Evolutionary conservation across 2,329 filamentous ascomycete species (phyloP), one percentile per base, ranked within the genome.

Genomic region (Thielaviopsis ethacetica): DNA sequence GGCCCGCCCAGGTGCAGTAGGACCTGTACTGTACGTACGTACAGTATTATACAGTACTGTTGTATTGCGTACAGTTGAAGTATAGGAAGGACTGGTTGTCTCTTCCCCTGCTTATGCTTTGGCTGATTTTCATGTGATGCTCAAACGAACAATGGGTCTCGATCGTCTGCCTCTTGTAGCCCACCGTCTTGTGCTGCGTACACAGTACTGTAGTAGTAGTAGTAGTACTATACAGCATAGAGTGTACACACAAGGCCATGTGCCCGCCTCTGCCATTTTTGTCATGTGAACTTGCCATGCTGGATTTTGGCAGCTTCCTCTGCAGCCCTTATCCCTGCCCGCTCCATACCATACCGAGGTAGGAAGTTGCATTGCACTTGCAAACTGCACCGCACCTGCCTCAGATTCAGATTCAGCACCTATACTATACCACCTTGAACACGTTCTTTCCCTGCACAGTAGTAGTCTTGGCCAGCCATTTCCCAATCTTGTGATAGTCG

Each of bases 51-150:
- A n/a, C n/a, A n/a, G n/a, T n/a, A n/a, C n/a, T n/a, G n/a, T n/a
- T n/a, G n/a, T n/a, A n/a, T n/a, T n/a, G n/a, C n/a, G n/a, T n/a
- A n/a, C n/a, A n/a, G n/a, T n/a, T n/a, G n/a, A n/a, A n/a, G n/a
- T n/a, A n/a, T n/a, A n/a, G n/a, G n/a, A n/a, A n/a, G n/a, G n/a
- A n/a, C n/a, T n/a, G n/a, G n/a, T n/a, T n/a, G n/a, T n/a, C n/a
- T n/a, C n/a, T n/a, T n/a, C n/a, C n/a, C n/a, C n/a, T n/a, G n/a
- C n/a, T n/a, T n/a, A n/a, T n/a, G n/a, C n/a, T n/a, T n/a, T n/a
- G n/a, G n/a, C n/a, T n/a, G n/a, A n/a, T 55, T 38, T 22, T 38
- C 53, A 55, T 59, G 57, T 52, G 52, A 30, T 38, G 52, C 52
- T 41, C 56, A 58, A 53, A 19, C 53, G 6, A n/a, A 44, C 21